Base-by-base conservation (phyloP, 306 rosid species). In the Fragaria vesca region DNA sequence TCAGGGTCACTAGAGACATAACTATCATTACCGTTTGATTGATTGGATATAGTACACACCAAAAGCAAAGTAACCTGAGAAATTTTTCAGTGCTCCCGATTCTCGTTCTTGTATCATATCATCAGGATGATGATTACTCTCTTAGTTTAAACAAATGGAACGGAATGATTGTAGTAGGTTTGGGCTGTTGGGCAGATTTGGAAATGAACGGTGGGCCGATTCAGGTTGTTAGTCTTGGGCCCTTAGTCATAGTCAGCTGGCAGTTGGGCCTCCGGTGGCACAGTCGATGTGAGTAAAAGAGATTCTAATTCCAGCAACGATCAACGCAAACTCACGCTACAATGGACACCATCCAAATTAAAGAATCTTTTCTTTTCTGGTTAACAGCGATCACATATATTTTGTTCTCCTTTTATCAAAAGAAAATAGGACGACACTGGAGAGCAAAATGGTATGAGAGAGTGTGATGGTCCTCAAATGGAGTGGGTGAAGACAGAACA, bases 301-400 rank as follows among this genome's bases (percentile, higher is more conserved):
- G 74, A 70, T 26, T 15, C 57, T 3, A 32, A 13, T n/a, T 57
- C 42, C 30, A 11, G 42, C 40, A 16, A 70, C 15, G 20, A 28
- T n/a, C 28, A 52, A 15, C 76, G 50, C 65, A 72, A 52, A 52
- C 76, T 9, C 30, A 72, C 76, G 32, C 50, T 72, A 52, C 34
- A 50, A 48, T 32, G 48, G 65, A 72, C 32, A 34, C 65, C 76
- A 52, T n/a, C 12, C 38, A 32, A 71, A 48, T 71, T 17, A 28
- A 48, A 71, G 38, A 48, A 71, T 71, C 54, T 3, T 47, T 28
- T 71, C 54, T 0, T 47, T 28, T 48, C 66, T 12, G 18, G 30
- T n/a, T 9, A 18, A 60, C n/a, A 30, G 17, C 54, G 3, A 38
- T 58, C 71, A 43, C 78, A 60, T 74, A 26, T 48, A 3, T 48